Evolutionary conservation across 768 basidiomycete genomes (phyloP).

Genomic region (Hygrocybe coccinea): DNA sequence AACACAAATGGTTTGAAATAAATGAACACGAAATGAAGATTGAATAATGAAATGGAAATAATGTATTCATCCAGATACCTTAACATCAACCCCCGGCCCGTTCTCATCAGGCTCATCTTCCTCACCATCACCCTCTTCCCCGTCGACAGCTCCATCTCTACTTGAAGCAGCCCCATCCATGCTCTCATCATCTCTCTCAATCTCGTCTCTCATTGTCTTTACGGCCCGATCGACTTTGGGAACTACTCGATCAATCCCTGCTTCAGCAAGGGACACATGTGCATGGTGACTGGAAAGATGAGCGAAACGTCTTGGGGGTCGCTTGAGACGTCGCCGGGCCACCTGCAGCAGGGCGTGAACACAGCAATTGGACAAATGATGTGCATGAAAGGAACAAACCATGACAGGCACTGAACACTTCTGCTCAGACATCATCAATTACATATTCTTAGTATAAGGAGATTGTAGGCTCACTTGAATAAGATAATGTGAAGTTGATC

Average conservation of each 20-base stretch:
- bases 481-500: conserved; percentile 92
- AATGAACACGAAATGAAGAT: neutral
- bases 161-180: conserved; percentile 36
- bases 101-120: conserved; percentile 17
- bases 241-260: conserved; percentile 83
- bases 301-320: conserved; percentile 74
- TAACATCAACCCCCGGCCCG: conserved; percentile 19
- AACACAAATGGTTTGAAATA: neutral
- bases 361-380: conserved; percentile 1
- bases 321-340: conserved; percentile 84
- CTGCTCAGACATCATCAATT: conserved; percentile 27
- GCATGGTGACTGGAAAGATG: conserved; percentile 77
- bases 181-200: conserved; percentile 61
- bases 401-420: conserved; percentile 95
- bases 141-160: conserved; percentile 25
- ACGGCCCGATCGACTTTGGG: conserved; percentile 83
- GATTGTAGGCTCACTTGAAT: conserved; percentile 52
- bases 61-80: conserved; percentile 29
- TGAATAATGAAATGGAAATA: neutral
- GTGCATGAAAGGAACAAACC: conserved; percentile 36
- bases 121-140: conserved; percentile 18
- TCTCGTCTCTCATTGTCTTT: conserved; percentile 72
- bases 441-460: neutral
- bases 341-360: conserved; percentile 33
- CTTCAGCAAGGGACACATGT: conserved; percentile 82